phyloP scores from a whole-genome alignment of 2,329 filamentous ascomycete species.

The Cladosporium oxysporum region DNA sequence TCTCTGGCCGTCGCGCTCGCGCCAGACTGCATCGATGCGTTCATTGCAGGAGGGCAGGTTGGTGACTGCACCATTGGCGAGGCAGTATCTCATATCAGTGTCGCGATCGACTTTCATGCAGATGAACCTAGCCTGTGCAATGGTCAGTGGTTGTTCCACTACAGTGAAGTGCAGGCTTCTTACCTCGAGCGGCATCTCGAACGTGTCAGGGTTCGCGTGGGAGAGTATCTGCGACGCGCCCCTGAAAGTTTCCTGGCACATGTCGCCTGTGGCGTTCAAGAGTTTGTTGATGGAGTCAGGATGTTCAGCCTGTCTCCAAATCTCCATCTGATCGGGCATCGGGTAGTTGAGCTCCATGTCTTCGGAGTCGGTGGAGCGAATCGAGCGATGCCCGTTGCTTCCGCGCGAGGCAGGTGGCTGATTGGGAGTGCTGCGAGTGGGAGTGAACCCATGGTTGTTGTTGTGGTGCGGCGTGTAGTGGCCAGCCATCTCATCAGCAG shows the following conservation, averaged over 20 bases:
- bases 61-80: constrained; percentile 26
- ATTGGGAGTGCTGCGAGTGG: neutral
- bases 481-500: constrained; percentile 18
- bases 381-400: neutral
- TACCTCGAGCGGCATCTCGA: constrained; percentile 30
- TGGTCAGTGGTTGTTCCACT: constrained; percentile 21
- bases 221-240: constrained; percentile 27
- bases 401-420: neutral
- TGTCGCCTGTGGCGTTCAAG: neutral
- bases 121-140: constrained; percentile 30
- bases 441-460: neutral
- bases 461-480: constrained; percentile 2
- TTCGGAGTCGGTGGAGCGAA: neutral
- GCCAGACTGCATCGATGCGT: constrained; percentile 32
- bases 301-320: constrained; percentile 13
- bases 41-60: constrained; percentile 29
- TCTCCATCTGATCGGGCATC: constrained; percentile 1
- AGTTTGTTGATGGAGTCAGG: constrained; percentile 14
- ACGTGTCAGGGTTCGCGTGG: constrained; percentile 33
- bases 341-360: constrained; percentile 11
- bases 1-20: constrained; percentile 27
- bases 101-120: constrained; percentile 35
- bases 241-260: neutral
- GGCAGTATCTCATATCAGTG: constrained; percentile 28
- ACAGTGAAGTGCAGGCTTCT: constrained; percentile 11